Evolutionary conservation across 768 basidiomycete species (phyloP), one percentile per base, ranked within the genome.

Genomic region (Chlorophyllum brunneum): DNA sequence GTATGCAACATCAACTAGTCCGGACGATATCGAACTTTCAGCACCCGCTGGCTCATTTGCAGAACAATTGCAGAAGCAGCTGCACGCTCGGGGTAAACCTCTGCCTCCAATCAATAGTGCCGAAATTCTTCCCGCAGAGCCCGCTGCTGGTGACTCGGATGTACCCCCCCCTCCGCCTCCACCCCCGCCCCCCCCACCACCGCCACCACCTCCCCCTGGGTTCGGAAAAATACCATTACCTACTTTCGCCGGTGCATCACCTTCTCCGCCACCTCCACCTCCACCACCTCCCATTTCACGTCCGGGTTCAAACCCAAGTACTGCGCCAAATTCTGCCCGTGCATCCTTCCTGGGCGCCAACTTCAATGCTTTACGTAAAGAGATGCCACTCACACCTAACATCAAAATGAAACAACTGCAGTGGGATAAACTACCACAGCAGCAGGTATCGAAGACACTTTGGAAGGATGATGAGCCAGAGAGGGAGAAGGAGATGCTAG

Each of bases 391-490:
- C 37, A 86, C 89, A 27, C 90, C 95, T 1, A 85, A 79, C 54
- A 88, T 83, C 30, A 93, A 94, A 77, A 93, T 98, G 89, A 98
- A 98, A 65, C 94, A 98, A 65, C 73, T 99, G 50, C 95, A 98
- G 64, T 99, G 95, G 95, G 95, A 98, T 65, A 98, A 98, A 63
- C 77, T 99, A n/a, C 85, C 90, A 20, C 92, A 92, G 52, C 86
- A 88, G 58, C 86, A 90, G 60, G 85, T 92, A 29, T 74, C 74
- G 1, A 88, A 86, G 64, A 98, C 95, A 0, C 71, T 98, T 11
- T 99, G 93, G 89, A 86, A 77, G 47, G 78, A 79, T 33, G 89
- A 92, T 54, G 67, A 76, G 53, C 70, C 79, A 1, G 73, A 82
- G 58, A 84, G 83, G 61, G 90, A 92, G 62, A 74, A 80, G 55